Percentiles rank a stretch among this genome's conserved stretches.
Conservation (phyloP, 83 land plant species). For the Picea engelmannii region DNA sequence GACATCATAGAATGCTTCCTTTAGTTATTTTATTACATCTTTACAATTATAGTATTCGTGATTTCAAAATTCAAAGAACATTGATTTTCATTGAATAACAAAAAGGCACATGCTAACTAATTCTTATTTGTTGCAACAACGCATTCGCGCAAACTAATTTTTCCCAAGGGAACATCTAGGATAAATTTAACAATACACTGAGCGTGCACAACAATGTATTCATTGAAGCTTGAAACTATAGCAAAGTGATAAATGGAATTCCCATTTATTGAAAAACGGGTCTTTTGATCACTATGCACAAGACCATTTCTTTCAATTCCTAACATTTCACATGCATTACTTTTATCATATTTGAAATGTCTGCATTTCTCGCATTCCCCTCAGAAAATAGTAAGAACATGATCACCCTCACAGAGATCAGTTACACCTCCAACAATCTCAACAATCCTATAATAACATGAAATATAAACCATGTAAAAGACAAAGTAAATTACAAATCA, state of each 20-base stretch:
- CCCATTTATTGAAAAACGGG: slow-evolving; percentile 62
- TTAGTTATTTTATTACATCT: too few relatives aligned
- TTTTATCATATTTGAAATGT: slow-evolving; percentile 54
- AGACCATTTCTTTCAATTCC: slow-evolving; percentile 66
- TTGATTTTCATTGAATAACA: too few relatives aligned
- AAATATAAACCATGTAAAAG: neutral
- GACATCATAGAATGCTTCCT: too few relatives aligned
- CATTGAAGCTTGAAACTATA: slow-evolving; percentile 73
- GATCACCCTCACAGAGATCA: slow-evolving; percentile 64
- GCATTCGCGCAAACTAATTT: slow-evolving; percentile 66
- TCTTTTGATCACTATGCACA: slow-evolving; percentile 66
- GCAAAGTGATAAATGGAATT: slow-evolving; percentile 70
- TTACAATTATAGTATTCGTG: too few relatives aligned
- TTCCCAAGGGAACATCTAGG: slow-evolving; percentile 44
- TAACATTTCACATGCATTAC: slow-evolving; percentile 62
- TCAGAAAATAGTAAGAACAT: slow-evolving; percentile 65
- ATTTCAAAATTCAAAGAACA: too few relatives aligned
- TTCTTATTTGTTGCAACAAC: slow-evolving; percentile 51
- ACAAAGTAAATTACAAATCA: neutral
- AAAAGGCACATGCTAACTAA: too few relatives aligned
- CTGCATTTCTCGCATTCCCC: slow-evolving; percentile 65
- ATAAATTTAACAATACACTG: slow-evolving; percentile 60
- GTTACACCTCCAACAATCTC: slow-evolving; percentile 75
- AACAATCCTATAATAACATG: slow-evolving; percentile 40
- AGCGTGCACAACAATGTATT: slow-evolving; percentile 47